Conservation (phyloP, 2,329 filamentous ascomycete species). For the Microsporum canis region DNA sequence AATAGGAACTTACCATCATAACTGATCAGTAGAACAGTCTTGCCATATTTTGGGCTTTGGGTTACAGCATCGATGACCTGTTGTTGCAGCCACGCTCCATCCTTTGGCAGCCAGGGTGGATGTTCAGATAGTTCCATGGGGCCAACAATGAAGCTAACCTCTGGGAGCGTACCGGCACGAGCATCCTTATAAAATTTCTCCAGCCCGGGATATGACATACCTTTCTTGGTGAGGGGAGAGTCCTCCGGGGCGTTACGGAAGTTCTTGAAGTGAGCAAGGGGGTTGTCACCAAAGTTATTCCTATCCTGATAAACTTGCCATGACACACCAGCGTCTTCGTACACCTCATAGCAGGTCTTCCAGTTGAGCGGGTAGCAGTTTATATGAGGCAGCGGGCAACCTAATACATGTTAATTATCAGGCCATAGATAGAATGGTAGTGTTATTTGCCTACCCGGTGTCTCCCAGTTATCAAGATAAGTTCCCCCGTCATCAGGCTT, state of each 20-base stretch:
- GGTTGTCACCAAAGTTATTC: slow-evolving; percentile 46
- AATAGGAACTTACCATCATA: slow-evolving; percentile 33
- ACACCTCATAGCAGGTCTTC: slow-evolving; percentile 42
- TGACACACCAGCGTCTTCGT: slow-evolving; percentile 38
- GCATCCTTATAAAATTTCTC: slow-evolving; percentile 42
- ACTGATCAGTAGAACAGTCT: slow-evolving; percentile 41
- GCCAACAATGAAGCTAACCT: slow-evolving; percentile 41
- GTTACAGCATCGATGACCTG: slow-evolving; percentile 43
- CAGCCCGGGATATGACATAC: slow-evolving; percentile 39
- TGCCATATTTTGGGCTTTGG: slow-evolving; percentile 39
- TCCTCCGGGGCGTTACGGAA: slow-evolving; percentile 37
- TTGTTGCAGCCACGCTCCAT: slow-evolving; percentile 46
- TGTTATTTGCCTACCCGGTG: slow-evolving; percentile 29
- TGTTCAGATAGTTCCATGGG: slow-evolving; percentile 44
- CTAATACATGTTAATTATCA: slow-evolving; percentile 14
- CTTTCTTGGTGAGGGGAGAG: slow-evolving; percentile 36
- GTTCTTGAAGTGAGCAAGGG: slow-evolving; percentile 43
- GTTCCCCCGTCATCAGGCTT: slow-evolving; percentile 34
- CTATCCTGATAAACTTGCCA: slow-evolving; percentile 43
- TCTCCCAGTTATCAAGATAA: slow-evolving; percentile 43
- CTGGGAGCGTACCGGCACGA: slow-evolving; percentile 41
- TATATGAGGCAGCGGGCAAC: slow-evolving; percentile 31
- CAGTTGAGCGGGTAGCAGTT: slow-evolving; percentile 46
- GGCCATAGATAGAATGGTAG: not conserved
- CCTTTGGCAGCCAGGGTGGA: slow-evolving; percentile 42